Evolutionary conservation across 2,329 filamentous ascomycete genomes (phyloP), one percentile per base, ranked within the genome.

Genomic region (Decorospora gaudefroyi): DNA sequence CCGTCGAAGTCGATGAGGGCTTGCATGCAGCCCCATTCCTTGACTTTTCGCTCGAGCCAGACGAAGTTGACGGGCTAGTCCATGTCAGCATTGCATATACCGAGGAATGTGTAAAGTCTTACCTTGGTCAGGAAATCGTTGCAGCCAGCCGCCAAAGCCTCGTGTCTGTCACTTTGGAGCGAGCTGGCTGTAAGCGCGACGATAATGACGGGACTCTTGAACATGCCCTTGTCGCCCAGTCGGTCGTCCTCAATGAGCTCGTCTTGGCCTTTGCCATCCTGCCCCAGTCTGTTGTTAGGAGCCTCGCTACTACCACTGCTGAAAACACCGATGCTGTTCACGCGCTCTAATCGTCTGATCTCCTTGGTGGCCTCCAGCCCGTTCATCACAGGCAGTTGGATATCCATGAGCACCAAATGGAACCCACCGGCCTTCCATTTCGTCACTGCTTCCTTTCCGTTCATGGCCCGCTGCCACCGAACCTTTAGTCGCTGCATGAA

Each of bases 1-100:
- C 93, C 93, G 68, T 97, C 92, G 68, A 93, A 97, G 74, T 99
- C 93, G 64, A 99, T 97, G 16, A 99, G 80, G 7, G 93, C 93
- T 75, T 97, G 93, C 93, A 99, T 99, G 76, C 93, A 97, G 43
- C 93, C 93, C 93, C 93, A 99, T 77, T 99, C 93, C 74, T 95
- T 96, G 59, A 97, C 91, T 71, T 99, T 99, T 45, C 92, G 84
- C 70, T 96, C 90, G 17, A 99, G 82, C 91, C 92, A 99, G 47
- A 95, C 87, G 66, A 96, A 96, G 69, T 95, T 95, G 57, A 99
- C 92, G 13, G 93, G 93, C 89, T 96, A 65, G 29, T 33, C 8
- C 3, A 8, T 22, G 8, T 35, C 56, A 70, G 54, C 37, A 21
- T 6, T 31, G 6, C 10, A 27, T 8, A 8, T 8, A 8, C 9